phyloP scores from a whole-genome alignment of 2,329 filamentous ascomycete species.

The Talaromyces marneffei region DNA sequence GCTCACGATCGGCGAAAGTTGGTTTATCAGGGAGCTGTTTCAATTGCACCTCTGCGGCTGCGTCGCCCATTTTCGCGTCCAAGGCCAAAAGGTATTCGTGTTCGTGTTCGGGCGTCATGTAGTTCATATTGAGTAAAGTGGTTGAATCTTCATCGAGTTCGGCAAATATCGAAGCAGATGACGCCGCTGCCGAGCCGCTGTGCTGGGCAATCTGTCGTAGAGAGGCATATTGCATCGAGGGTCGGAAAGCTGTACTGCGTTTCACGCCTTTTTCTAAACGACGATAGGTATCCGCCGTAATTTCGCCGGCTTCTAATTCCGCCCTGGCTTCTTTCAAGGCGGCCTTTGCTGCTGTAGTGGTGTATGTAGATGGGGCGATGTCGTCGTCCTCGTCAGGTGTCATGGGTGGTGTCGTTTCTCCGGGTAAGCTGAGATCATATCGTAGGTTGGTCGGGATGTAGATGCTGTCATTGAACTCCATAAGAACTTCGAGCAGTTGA shows the following conservation, averaged over 20 bases:
- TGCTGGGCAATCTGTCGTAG: slow-evolving; percentile 28
- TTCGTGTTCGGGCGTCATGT: slow-evolving; percentile 41
- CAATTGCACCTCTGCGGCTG: slow-evolving; percentile 50
- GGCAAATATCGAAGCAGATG: slow-evolving; percentile 16
- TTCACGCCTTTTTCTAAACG: slow-evolving; percentile 36
- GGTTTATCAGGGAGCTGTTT: slow-evolving; percentile 32
- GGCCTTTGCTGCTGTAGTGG: slow-evolving; percentile 28
- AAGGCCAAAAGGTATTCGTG: slow-evolving; percentile 38
- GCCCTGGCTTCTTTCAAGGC: slow-evolving; percentile 36
- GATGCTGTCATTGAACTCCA: slow-evolving; percentile 80
- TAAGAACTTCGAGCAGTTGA: slow-evolving; percentile 78
- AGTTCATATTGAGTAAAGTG: slow-evolving; percentile 35
- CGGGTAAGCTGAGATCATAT: slow-evolving; percentile 58
- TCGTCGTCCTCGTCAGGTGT: slow-evolving; percentile 38
- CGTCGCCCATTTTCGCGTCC: slow-evolving; percentile 37
- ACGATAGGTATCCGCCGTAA: slow-evolving; percentile 32
- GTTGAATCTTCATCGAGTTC: slow-evolving; percentile 11
- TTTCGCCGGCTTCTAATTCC: slow-evolving; percentile 32
- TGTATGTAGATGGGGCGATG: slow-evolving; percentile 28
- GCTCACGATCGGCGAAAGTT: slow-evolving; percentile 48
- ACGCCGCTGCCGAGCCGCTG: slow-evolving; percentile 15
- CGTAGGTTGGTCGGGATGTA: slow-evolving; percentile 71
- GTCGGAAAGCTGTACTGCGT: slow-evolving; percentile 35
- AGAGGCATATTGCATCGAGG: slow-evolving; percentile 28
- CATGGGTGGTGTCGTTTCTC: slow-evolving; percentile 34